phyloP scores from a whole-genome alignment of 1,284 basidiomycete species.

The Mrakiaceae sp. region DNA sequence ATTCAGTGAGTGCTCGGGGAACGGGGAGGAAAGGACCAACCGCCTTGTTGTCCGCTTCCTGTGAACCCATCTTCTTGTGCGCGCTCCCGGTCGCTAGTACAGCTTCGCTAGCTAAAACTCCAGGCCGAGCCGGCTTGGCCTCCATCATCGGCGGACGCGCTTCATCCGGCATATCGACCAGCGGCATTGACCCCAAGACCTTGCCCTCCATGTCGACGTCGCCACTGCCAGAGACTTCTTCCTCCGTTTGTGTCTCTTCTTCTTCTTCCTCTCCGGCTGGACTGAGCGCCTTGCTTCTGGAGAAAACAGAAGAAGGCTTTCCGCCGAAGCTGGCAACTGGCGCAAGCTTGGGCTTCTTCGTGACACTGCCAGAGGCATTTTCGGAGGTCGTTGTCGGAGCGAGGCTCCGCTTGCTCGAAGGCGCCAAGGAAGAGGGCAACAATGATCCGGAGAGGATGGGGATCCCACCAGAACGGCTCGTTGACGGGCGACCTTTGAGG shows the following conservation, averaged over 20 bases:
- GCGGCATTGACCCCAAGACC: not conserved
- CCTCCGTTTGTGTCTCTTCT: not conserved
- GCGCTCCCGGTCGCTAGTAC: not conserved
- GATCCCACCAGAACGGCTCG: too few relatives aligned
- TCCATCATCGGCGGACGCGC: not conserved
- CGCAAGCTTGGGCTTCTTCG: not conserved
- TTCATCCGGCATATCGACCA: not conserved
- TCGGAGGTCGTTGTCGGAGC: too few relatives aligned
- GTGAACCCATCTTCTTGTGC: not conserved
- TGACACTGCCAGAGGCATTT: too few relatives aligned
- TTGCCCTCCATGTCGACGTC: not conserved
- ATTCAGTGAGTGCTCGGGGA: not conserved
- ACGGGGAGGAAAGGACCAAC: not conserved
- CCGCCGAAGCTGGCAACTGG: too few relatives aligned
- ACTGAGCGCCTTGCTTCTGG: too few relatives aligned
- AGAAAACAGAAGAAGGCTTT: too few relatives aligned
- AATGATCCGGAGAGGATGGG: too few relatives aligned
- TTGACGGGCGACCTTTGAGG: not conserved
- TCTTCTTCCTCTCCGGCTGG: too few relatives aligned
- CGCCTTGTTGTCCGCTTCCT: constrained; percentile 4
- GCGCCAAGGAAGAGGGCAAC: not conserved
- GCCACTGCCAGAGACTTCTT: not conserved
- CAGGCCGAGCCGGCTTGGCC: not conserved
- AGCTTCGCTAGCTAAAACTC: too few relatives aligned
- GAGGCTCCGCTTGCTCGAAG: not conserved